Evolutionary conservation across 768 basidiomycete species (phyloP).

Genomic region (Phlebiopsis flavidoalba): DNA sequence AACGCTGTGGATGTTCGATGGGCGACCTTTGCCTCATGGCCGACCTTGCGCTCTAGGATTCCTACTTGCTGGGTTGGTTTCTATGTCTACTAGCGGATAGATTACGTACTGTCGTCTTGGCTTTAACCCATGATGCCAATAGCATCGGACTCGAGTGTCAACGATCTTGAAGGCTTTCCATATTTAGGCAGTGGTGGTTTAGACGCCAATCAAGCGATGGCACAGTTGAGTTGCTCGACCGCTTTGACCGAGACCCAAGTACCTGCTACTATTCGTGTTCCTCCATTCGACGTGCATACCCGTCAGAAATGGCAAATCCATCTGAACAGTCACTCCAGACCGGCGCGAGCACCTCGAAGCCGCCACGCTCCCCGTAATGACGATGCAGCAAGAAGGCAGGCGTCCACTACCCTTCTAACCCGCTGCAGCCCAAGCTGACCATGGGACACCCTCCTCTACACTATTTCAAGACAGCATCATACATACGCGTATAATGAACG

Average conservation of each 20-base stretch:
- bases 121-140: too few relatives aligned
- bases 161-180: neutral
- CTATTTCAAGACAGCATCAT: slow-evolving; percentile 65
- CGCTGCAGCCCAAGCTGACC: neutral
- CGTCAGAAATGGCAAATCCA: neutral
- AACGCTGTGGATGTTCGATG: too few relatives aligned
- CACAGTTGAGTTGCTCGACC: neutral
- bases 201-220: neutral
- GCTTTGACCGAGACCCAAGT: neutral
- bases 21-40: too few relatives aligned
- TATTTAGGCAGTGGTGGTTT: neutral
- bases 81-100: too few relatives aligned
- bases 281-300: neutral
- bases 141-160: neutral
- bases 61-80: too few relatives aligned
- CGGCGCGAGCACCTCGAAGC: neutral
- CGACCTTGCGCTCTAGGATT: too few relatives aligned
- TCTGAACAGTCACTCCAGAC: neutral
- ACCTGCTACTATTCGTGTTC: neutral
- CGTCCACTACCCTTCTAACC: neutral
- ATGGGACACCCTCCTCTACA: neutral
- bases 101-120: too few relatives aligned
- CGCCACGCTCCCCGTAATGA: slow-evolving; percentile 12
- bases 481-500: slow-evolving; percentile 74
- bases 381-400: slow-evolving; percentile 26